Conservation (phyloP, 257 asterid species). For the Osmanthus fragrans region DNA sequence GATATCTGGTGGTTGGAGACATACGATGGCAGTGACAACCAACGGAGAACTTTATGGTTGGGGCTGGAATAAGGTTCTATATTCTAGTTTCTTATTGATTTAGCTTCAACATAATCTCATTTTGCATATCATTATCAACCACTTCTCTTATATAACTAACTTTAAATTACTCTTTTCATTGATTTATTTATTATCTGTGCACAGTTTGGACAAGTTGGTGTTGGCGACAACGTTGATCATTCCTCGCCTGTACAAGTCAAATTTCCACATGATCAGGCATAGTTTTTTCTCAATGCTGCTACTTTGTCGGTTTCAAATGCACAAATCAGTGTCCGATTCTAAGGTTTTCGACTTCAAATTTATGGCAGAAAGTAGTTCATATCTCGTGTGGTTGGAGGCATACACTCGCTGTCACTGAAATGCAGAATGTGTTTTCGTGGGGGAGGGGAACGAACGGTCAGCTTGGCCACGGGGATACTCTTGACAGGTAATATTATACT, state of each 20-base stretch:
- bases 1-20: constrained; percentile 99
- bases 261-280: constrained; percentile 76
- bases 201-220: constrained; percentile 99
- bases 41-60: constrained; percentile 90
- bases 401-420: constrained; percentile 81
- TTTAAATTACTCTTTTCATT: constrained; percentile 15
- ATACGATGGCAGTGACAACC: constrained; percentile 82
- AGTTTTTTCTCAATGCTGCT: constrained; percentile 13
- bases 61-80: constrained; percentile 97
- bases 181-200: neutral
- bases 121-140: neutral
- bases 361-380: constrained; percentile 70
- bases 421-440: constrained; percentile 87
- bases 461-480: constrained; percentile 88
- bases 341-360: constrained; percentile 15
- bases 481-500: constrained; percentile 57
- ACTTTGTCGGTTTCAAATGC: neutral
- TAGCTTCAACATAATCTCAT: neutral
- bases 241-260: constrained; percentile 78
- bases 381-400: constrained; percentile 99
- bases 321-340: neutral
- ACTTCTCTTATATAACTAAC: neutral
- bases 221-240: constrained; percentile 81
- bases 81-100: neutral
- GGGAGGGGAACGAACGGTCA: constrained; percentile 98